phyloP scores from a whole-genome alignment of 345 rosid genomes.

The Aquilaria yunnanensis region DNA sequence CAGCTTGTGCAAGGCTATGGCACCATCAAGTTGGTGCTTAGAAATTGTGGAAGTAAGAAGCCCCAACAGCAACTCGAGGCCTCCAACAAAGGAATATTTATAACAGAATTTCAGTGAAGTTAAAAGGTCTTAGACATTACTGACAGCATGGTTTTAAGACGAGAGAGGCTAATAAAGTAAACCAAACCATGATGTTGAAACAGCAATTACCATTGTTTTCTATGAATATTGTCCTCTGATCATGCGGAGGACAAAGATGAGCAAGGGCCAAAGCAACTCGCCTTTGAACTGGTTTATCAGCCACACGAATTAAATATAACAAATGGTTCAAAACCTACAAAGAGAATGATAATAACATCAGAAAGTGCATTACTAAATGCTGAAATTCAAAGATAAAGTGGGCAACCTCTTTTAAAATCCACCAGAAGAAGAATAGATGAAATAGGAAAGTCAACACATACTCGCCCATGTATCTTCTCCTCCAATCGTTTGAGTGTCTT shows the following conservation, averaged over 20 bases:
- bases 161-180: neutral
- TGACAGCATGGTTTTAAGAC: neutral
- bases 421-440: constrained; percentile 4
- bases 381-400: constrained; percentile 1
- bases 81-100: constrained; percentile 35
- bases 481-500: constrained; percentile 95
- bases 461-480: constrained; percentile 95
- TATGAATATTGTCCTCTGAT: constrained; percentile 77
- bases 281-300: constrained; percentile 81
- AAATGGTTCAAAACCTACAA: constrained; percentile 84
- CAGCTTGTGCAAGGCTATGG: constrained; percentile 80
- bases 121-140: constrained; percentile 14
- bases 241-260: constrained; percentile 88
- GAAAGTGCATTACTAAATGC: constrained; percentile 7
- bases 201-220: constrained; percentile 52
- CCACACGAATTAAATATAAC: constrained; percentile 75
- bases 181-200: too few species aligned
- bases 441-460: constrained; percentile 30
- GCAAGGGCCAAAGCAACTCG: constrained; percentile 93
- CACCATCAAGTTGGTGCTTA: constrained; percentile 93
- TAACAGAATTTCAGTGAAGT: constrained; percentile 10
- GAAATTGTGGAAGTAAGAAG: constrained; percentile 75
- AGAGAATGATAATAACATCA: constrained; percentile 14
- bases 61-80: constrained; percentile 80
- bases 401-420: neutral